Base-by-base conservation (phyloP, 2,329 filamentous ascomycete genomes). In the Lasiodiplodia citricola region DNA sequence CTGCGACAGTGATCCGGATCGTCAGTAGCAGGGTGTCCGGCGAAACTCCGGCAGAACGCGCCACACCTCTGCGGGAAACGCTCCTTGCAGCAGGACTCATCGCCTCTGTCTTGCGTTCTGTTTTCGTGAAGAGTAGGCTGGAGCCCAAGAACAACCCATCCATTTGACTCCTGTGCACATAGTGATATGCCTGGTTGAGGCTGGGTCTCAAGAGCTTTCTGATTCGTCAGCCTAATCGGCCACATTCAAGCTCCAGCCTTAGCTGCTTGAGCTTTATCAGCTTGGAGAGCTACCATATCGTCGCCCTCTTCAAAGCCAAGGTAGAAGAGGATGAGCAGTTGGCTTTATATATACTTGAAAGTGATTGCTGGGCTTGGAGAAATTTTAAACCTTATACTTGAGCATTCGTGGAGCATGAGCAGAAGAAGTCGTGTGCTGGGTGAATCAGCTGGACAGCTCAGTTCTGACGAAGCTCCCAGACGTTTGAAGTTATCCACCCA, bases 401-500 rank as follows among this genome's bases (percentile, higher is more conserved):
- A 6, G 23, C 28, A 64, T 64, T 38, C 60, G 31, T 8, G 21
- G 25, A 18, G 41, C 25, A 21, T 16, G 23, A n/a, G 18, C 6
- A 18, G 5, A 16, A 44, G 18, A 44, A 44, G 16, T 18, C 16
- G 7, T 8, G 41, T 44, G 41, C 18, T 44, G 41, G 41, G 41
- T 44, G 41, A 7, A 44, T 44, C 16, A 18, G 16, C 6, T 18
- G 16, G 18, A 16, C 41, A 16, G 44, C 38, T 52, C 13, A 35
- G 44, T 31, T 28, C 60, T 64, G 60, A 64, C 60, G 60, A 64
- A 64, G 60, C 60, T 64, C 60, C 47, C 47, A 52, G 60, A 64
- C 60, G 60, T 64, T 25, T 35, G 60, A 64, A 37, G 44, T 64
- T 64, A 50, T 35, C 21, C 18, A 23, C 31, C 14, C 25, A 47